Evolutionary conservation across 2,329 filamentous ascomycete genomes (phyloP), one percentile per base, ranked within the genome.

Genomic region (Pestalotiopsis sp.): DNA sequence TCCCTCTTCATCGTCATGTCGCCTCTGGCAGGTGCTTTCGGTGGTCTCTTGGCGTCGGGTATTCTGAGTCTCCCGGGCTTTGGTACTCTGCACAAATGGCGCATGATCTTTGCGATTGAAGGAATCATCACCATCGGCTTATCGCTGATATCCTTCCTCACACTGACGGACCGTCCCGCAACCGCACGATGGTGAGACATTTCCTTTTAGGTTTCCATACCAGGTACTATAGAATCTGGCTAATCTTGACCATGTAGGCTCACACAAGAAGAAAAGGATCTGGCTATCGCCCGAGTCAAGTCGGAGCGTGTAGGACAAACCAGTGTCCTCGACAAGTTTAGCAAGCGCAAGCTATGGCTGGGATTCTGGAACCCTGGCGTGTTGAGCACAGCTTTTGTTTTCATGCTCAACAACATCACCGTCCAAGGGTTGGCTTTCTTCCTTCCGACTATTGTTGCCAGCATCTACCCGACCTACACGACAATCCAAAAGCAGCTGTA

Each of bases 401-500:
- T 77, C 72, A 61, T 77, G n/a, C 71, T 76, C 11, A 77, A 77
- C 66, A 77, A 77, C 79, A 87, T 93, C 75, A 93, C 91, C 0
- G 90, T 93, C 3, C 90, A 92, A 75, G 90, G 91, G 3, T 82
- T 93, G 3, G 88, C 88, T 1, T 92, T 92, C 82, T 93, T 93
- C 78, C 81, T 86, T 0, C 91, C 91, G 0, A 93, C 91, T 0
- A 93, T 94, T 70, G 89, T 93, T 56, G 80, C 80, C 58, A 92
- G 87, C 6, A 92, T 93, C 72, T 93, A 93, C 74, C 88, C 89
- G 0, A 75, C 36, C 1, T 81, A 82, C 67, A 82, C 81, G 17
- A 85, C 89, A 2, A 82, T 93, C 17, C 85, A 84, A 1, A 89
- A 92, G 75, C 92, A 93, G 77, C 86, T 93, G 0, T 87, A 87